Base-by-base conservation (phyloP, 352 stramenopile genomes). In the Pythium pyrilobum region DNA sequence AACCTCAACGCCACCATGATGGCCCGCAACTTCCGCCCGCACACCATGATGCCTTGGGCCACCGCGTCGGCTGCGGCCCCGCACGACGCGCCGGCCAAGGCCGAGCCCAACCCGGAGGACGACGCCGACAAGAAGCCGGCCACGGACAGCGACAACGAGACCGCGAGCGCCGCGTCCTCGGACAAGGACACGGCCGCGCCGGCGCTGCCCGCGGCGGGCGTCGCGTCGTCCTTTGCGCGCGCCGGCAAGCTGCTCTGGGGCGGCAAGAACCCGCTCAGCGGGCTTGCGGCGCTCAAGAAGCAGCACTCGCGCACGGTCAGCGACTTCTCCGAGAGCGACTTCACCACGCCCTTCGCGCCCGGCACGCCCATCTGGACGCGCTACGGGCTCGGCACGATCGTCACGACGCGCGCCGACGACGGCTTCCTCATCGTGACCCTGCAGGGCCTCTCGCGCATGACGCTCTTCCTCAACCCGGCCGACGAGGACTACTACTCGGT, bases 351-450 rank as follows among this genome's bases (percentile, higher is more conserved):
- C 2, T 62, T 80, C 32, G 41, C 58, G 12, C 52, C 65, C 1
- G 77, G 74, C 15, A 72, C 69, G 23, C 66, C 69, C 48, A 73
- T 90, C 27, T 81, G 66, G 16, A 90, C 79, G 31, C 62, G 63
- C 29, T 90, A 85, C 47, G 79, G 79, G 0, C 75, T 90, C 8
- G 79, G 79, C 20, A 76, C 67, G n/a, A 66, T 90, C 37, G 18
- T 73, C n/a, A 68, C 66, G 2, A 68, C 81, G 13, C 67, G 79
- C 36, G 52, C 68, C 16, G 61, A 74, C 8, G 74, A 89, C 42
- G 74, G 71, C 37, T 63, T 86, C 23, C 73, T 71, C 13, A 62
- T 72, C 13, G 67, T 90, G 39, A 52, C 70, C 13, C 52, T 90
- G 8, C 75, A 87, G 56, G 53, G 65, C 24, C 59, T 38, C 10